Conservation (phyloP, 306 rosid genomes). For the Vigna unguiculata region DNA sequence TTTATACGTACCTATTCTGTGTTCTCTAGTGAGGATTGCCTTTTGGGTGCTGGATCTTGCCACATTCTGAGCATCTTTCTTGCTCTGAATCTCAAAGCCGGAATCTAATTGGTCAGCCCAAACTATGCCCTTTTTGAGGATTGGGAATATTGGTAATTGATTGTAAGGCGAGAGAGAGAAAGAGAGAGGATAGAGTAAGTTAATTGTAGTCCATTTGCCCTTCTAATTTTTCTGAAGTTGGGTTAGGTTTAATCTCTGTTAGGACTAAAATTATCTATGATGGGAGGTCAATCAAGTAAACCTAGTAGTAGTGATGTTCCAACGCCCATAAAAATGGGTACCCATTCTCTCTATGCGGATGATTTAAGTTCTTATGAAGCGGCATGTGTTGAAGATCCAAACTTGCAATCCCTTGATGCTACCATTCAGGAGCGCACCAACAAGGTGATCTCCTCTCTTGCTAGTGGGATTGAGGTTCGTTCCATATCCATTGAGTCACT, state of each 20-base stretch:
- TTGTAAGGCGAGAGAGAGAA: not conserved
- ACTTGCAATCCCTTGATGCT: slow-evolving; percentile 73
- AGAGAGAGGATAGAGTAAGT: not conserved
- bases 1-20: not conserved
- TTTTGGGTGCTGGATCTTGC: slow-evolving; percentile 39
- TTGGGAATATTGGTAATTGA: slow-evolving; percentile 18
- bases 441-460: slow-evolving; percentile 70
- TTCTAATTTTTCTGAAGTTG: slow-evolving; percentile 4
- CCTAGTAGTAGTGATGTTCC: slow-evolving; percentile 39
- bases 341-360: slow-evolving; percentile 52
- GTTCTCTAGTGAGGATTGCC: slow-evolving; percentile 37
- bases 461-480: slow-evolving; percentile 64
- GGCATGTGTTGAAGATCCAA: slow-evolving; percentile 69
- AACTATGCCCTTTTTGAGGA: slow-evolving; percentile 22
- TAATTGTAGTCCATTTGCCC: not conserved
- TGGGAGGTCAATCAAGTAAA: slow-evolving; percentile 82
- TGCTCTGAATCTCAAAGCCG: slow-evolving; percentile 9
- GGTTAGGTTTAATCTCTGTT: slow-evolving; percentile 30
- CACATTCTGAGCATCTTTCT: not conserved
- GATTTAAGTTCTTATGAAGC: slow-evolving; percentile 83
- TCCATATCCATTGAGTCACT: slow-evolving; percentile 74
- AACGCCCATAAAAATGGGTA: slow-evolving; percentile 52
- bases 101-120: slow-evolving; percentile 9
- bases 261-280: slow-evolving; percentile 47
- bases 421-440: slow-evolving; percentile 68